Evolutionary conservation across 192 early-diverging fungal species (phyloP).

Genomic region (Mortierella claussenii): DNA sequence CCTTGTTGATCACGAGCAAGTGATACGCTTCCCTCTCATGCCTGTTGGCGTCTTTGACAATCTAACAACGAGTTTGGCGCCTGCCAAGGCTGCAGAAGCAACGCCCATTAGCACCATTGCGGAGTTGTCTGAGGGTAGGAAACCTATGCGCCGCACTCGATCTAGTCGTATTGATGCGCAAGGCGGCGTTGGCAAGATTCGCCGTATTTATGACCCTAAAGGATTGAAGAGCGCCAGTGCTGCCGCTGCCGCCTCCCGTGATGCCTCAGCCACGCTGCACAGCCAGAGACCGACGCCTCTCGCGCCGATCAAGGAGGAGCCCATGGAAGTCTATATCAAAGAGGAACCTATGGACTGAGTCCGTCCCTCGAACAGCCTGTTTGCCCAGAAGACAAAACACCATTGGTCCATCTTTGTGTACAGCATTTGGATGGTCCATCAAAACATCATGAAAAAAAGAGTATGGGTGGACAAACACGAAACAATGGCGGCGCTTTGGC

Average conservation of each 20-base stretch:
- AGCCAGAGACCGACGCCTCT: constrained; percentile 17
- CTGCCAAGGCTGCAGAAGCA: constrained; percentile 14
- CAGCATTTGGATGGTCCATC: too few species aligned
- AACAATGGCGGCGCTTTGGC: too few species aligned
- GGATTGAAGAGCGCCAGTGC: constrained; percentile 9
- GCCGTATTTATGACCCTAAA: constrained; percentile 32
- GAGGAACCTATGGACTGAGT: constrained; percentile 46
- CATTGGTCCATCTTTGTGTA: too few species aligned
- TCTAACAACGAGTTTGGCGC: constrained; percentile 28
- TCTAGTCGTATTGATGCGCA: constrained; percentile 32
- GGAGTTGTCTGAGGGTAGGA: background rate
- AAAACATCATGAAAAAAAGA: constrained; percentile 38
- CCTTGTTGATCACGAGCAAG: constrained; percentile 32
- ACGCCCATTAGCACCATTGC: constrained; percentile 12
- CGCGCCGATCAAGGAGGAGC: constrained; percentile 46
- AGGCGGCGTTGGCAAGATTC: constrained; percentile 30
- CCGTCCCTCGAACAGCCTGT: background rate
- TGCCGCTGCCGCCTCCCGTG: constrained; percentile 3
- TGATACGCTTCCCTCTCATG: constrained; percentile 47
- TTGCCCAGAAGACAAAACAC: constrained; percentile 25
- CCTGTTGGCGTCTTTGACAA: constrained; percentile 49
- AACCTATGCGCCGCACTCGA: constrained; percentile 5
- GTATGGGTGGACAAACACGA: constrained; percentile 37
- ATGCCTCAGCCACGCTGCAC: background rate
- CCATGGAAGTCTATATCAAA: constrained; percentile 47